phyloP scores from a whole-genome alignment of 164 flowering plant species.

The Amborella trichopoda region DNA sequence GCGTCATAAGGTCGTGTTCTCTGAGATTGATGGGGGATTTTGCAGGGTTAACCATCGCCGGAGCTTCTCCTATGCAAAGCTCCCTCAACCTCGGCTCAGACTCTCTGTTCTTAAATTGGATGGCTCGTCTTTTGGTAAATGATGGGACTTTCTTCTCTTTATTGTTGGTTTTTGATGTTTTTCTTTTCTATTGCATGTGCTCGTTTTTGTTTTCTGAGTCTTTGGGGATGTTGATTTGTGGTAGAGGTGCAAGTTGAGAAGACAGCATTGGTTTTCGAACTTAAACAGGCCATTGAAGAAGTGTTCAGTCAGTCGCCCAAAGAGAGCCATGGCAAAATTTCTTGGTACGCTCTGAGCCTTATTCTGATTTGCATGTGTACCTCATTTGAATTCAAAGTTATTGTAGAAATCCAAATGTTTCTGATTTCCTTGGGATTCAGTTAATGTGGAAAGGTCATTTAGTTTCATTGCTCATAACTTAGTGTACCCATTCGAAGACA shows the following conservation, averaged over 20 bases:
- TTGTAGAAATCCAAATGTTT: neutral
- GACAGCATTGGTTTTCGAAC: conserved; percentile 45
- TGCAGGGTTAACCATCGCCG: conserved; percentile 13
- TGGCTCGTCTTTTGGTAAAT: conserved; percentile 62
- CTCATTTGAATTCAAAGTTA: neutral
- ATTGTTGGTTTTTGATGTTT: neutral
- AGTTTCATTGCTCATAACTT: neutral
- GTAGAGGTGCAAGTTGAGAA: conserved; percentile 50
- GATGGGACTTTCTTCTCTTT: neutral
- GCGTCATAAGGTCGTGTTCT: too few species aligned
- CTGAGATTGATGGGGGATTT: neutral
- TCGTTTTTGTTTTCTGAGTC: conserved; percentile 1
- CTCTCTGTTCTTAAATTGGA: conserved; percentile 76
- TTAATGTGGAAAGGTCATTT: neutral
- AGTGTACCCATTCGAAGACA: neutral
- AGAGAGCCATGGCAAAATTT: conserved; percentile 41
- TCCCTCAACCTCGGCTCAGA: conserved; percentile 41
- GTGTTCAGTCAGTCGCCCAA: conserved; percentile 41
- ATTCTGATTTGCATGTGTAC: too few species aligned
- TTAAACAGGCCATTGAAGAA: conserved; percentile 64
- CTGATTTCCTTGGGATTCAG: neutral
- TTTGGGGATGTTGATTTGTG: neutral
- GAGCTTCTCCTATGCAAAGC: conserved; percentile 32
- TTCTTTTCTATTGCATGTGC: neutral
- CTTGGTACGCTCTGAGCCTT: conserved; percentile 71